A percentile compares a stretch with the other conserved stretches of the same genome.
Conservation (phyloP, 176 grass and related monocot species). For the Puccinellia tenuiflora region DNA sequence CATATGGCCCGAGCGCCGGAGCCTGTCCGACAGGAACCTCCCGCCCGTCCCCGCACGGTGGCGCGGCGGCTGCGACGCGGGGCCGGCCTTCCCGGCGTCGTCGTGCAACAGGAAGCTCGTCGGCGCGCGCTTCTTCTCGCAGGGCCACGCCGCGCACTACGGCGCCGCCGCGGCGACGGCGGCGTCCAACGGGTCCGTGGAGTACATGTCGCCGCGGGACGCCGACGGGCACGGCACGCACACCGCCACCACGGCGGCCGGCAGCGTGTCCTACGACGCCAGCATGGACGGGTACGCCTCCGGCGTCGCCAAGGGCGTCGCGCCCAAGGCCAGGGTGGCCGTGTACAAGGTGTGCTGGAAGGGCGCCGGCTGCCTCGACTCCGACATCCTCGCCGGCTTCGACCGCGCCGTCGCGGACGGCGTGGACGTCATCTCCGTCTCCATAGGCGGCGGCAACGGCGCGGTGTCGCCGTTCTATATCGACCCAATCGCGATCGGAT, state of each 20-base stretch:
- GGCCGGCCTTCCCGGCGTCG: constrained; percentile 41
- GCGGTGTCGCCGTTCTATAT: constrained; percentile 72
- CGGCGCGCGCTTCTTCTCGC: constrained; percentile 78
- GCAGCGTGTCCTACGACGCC: constrained; percentile 67
- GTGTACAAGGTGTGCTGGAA: constrained; percentile 97
- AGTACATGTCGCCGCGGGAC: constrained; percentile 82
- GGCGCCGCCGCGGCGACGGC: constrained; percentile 9
- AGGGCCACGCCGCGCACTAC: constrained; percentile 64
- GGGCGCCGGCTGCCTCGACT: constrained; percentile 80
- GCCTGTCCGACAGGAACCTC: constrained; percentile 77
- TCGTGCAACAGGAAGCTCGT: constrained; percentile 86
- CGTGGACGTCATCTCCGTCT: constrained; percentile 86
- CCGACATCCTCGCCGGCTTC: constrained; percentile 92
- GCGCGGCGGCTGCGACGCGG: constrained; percentile 77
- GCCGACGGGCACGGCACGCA: constrained; percentile 91
- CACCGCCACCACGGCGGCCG: constrained; percentile 80
- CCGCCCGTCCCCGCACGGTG: constrained; percentile 62
- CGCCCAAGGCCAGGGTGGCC: constrained; percentile 82
- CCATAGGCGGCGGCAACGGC: constrained; percentile 75
- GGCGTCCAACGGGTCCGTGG: constrained; percentile 55
- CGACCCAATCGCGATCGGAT: constrained; percentile 81
- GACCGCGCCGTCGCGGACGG: constrained; percentile 89
- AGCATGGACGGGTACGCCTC: constrained; percentile 79
- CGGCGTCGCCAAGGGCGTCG: constrained; percentile 88
- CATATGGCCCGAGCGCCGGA: constrained; percentile 86